Evolutionary conservation across 192 early-diverging fungal species (phyloP).

Genomic region (Diversispora epigaea): DNA sequence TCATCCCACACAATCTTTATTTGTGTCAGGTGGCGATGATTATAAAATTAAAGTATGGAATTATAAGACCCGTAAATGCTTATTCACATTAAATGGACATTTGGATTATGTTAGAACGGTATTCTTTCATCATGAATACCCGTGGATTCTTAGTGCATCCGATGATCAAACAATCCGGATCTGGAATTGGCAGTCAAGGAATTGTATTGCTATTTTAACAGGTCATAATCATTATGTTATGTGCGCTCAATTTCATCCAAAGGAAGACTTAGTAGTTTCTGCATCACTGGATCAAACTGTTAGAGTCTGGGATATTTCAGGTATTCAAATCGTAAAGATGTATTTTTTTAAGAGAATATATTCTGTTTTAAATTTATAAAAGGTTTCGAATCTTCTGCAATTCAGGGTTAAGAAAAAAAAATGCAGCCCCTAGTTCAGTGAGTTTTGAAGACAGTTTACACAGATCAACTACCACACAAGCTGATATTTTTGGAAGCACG

Average conservation of each 20-base stretch:
- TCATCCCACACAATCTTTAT: slow-evolving; percentile 93
- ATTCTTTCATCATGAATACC: slow-evolving; percentile 95
- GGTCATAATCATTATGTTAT: slow-evolving; percentile 99
- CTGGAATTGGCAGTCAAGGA: slow-evolving; percentile 99
- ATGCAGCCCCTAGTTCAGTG: slow-evolving; percentile 63
- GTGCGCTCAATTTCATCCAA: slow-evolving; percentile 98
- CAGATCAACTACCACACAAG: slow-evolving; percentile 61
- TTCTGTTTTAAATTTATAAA: not conserved
- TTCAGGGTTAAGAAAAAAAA: slow-evolving; percentile 78
- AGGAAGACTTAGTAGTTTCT: slow-evolving; percentile 94
- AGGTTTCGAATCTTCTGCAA: not conserved
- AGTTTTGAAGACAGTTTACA: slow-evolving; percentile 53
- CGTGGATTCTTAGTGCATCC: slow-evolving; percentile 95
- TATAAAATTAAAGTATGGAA: slow-evolving; percentile 99
- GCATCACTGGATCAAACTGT: slow-evolving; percentile 96
- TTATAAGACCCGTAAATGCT: slow-evolving; percentile 93
- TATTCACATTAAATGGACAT: slow-evolving; percentile 97
- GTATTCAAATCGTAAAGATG: slow-evolving; percentile 39
- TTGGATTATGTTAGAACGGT: slow-evolving; percentile 97
- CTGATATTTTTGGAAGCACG: slow-evolving; percentile 94
- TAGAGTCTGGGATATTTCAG: slow-evolving; percentile 99
- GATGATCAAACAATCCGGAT: slow-evolving; percentile 99
- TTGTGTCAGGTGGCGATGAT: slow-evolving; percentile 98
- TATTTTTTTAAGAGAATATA: too few relatives aligned
- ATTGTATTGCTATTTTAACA: slow-evolving; percentile 94